Evolutionary conservation across 768 basidiomycete genomes (phyloP), one percentile per base, ranked within the genome.

Genomic region (Pholiota microspora): DNA sequence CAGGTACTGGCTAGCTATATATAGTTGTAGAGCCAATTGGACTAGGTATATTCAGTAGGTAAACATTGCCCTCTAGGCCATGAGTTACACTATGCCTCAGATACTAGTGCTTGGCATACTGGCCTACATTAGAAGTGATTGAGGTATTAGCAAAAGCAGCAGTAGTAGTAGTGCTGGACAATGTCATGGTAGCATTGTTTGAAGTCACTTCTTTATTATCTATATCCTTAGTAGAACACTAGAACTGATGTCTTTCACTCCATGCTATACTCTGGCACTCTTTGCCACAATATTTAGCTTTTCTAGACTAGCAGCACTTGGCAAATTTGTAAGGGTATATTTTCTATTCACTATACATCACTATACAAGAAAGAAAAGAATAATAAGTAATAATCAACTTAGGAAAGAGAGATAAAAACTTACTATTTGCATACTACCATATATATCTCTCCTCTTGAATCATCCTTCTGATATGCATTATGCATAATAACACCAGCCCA

Each of bases 401-500:
- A 32, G 28, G 24, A 23, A 21, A 49, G 24, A 9, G n/a, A n/a
- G n/a, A 48, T 24, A 8, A 55, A 29, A 3, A 80, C 87, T 69
- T 59, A 91, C 89, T 98, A 67, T 97, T 97, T 0, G 97, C 97
- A 76, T 97, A 99, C 70, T 98, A 96, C 53, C 97, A 73, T 58
- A n/a, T n/a, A n/a, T n/a, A 98, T 94, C 9, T 96, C 97, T 49
- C 94, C 94, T 31, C 87, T 75, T 45, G 79, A 84, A 59, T 98
- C 96, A 62, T 98, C 97, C 75, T 99, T 98, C 67, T 96, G 77
- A 72, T 96, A 99, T 9, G 97, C 97, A 69, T 99, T 99, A 49
- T 96, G 82, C 97, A 98, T 99, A 65, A 98, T 97, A n/a, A 98
- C 96, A 2, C 94, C 94, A 0, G 96, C 97, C 97, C 97, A 98